Conservation (phyloP, 768 basidiomycete species). For the Leccinum boreale region DNA sequence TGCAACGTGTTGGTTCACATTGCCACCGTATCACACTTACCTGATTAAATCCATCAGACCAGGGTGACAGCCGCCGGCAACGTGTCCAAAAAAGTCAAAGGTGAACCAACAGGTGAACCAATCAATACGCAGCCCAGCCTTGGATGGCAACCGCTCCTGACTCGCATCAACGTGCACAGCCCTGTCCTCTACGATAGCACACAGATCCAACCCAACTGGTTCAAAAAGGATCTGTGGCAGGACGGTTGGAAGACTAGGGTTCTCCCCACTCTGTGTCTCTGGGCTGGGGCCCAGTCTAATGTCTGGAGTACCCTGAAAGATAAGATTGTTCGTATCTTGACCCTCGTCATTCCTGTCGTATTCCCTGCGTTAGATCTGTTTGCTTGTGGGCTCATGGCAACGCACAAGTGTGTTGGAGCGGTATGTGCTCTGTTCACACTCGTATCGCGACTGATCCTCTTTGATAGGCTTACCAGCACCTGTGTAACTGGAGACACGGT, state of each 20-base stretch:
- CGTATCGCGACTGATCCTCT: background rate
- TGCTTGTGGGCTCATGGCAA: background rate
- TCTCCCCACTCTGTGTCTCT: background rate
- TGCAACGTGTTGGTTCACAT: too few relatives aligned
- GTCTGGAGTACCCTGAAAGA: background rate
- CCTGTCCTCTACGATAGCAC: background rate
- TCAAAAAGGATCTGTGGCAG: background rate
- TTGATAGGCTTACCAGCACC: background rate
- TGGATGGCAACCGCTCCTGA: too few relatives aligned
- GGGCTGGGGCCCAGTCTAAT: background rate
- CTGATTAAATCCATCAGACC: background rate
- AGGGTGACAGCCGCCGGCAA: background rate
- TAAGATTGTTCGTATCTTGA: background rate
- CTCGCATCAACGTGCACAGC: too few relatives aligned
- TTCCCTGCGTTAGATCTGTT: background rate
- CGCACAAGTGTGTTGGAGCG: background rate
- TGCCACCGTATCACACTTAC: too few relatives aligned
- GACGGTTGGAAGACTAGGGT: background rate
- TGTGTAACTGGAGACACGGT: background rate
- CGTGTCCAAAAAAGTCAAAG: background rate
- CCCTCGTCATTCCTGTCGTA: background rate
- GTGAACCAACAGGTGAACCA: background rate
- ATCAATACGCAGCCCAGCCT: too few relatives aligned
- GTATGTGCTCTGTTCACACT: background rate
- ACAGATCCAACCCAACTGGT: background rate